Evolutionary conservation across 305 asterid genomes (phyloP), one percentile per base, ranked within the genome.

Genomic region (Fraxinus nigra): DNA sequence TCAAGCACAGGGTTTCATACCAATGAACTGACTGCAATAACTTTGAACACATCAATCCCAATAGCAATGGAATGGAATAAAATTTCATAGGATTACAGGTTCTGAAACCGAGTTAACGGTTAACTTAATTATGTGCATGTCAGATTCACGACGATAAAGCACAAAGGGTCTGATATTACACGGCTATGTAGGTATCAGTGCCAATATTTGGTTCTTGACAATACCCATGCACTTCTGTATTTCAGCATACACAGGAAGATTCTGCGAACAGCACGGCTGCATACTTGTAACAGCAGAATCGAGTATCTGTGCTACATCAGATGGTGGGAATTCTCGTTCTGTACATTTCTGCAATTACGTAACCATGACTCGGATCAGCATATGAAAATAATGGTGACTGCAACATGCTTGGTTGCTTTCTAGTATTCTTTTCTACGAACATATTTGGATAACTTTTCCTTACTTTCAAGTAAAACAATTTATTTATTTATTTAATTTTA

Each of bases 211-310:
- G 93, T 91, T 96, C 92, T 89, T 94, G 89, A 96, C 92, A 72
- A 96, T 94, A 80, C 99, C 98, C 88, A 96, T 92, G 85, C 98
- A 94, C 86, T 93, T 93, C 83, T 93, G 98, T 88, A 96, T 94
- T 82, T 96, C 98, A 0, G 91, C 87, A 86, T 92, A 96, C 56
- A 92, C 83, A 0, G 97, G 93, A 56, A 92, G 92, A 86, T 92
- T 96, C 79, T 90, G 93, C n/a, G 93, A 87, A 87, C 97, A 90
- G 87, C 88, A 89, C 20, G 98, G 98, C 85, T 91, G 94, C 87
- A 96, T 87, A 76, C 92, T 90, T 20, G 94, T 90, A 35, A 94
- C 95, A 1, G 98, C 99, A 22, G 97, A 94, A 85, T 96, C 97
- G 46, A 96, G 89, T 84, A 96, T 92, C 88, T 90, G 92, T 33